Conservation (phyloP, 192 early-diverging fungal species). For the Phlyctochytrium arcticum region DNA sequence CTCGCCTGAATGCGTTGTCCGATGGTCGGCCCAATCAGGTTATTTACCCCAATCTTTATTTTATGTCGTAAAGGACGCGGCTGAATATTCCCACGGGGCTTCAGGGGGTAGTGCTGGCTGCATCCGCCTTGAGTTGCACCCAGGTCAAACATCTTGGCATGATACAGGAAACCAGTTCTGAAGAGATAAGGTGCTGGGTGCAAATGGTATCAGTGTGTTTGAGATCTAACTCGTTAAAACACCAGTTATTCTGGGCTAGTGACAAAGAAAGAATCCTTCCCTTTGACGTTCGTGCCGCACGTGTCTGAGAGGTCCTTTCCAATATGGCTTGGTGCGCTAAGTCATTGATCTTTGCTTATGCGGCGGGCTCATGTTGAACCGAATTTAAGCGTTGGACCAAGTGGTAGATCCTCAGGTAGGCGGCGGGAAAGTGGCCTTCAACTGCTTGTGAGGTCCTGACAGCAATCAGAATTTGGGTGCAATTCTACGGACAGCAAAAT, state of each 20-base stretch:
- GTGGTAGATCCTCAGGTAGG: slow-evolving; percentile 31
- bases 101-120: slow-evolving; percentile 21
- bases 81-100: too few species aligned
- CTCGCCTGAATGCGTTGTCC: slow-evolving; percentile 11
- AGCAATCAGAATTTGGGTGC: slow-evolving; percentile 72
- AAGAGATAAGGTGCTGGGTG: too few species aligned
- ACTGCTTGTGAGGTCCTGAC: not conserved
- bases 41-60: too few species aligned
- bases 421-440: not conserved
- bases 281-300: not conserved
- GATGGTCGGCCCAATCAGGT: slow-evolving; percentile 21
- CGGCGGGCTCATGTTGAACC: too few species aligned
- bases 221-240: too few species aligned
- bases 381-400: slow-evolving; percentile 21
- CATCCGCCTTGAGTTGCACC: not conserved
- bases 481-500: slow-evolving; percentile 61
- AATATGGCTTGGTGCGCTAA: slow-evolving; percentile 21
- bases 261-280: not conserved
- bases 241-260: slow-evolving; percentile 5
- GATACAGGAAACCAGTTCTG: too few species aligned
- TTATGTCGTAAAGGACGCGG: too few species aligned
- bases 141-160: slow-evolving; percentile 5
- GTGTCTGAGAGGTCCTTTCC: not conserved
- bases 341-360: not conserved
- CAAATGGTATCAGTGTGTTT: too few species aligned